phyloP scores from a whole-genome alignment of 768 basidiomycete genomes.

The Mycena alexandri region DNA sequence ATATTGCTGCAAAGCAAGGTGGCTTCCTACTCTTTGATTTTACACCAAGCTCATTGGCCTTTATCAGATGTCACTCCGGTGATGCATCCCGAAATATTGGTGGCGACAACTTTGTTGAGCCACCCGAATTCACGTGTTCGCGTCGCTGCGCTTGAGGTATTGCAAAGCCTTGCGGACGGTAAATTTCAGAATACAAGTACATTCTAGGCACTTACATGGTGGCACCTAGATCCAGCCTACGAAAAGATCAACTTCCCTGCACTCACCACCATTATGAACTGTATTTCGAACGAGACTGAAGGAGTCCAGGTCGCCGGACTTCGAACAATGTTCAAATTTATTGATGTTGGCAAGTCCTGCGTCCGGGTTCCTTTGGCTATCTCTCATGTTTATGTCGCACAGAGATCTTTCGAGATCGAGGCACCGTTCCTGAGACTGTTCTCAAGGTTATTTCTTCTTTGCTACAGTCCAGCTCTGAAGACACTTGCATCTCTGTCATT shows the following conservation, averaged over 20 bases:
- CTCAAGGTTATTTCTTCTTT: not conserved
- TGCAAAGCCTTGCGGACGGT: conserved; percentile 4
- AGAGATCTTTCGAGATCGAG: not conserved
- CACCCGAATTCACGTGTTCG: conserved; percentile 5
- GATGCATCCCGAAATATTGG: not conserved
- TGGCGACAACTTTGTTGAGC: not conserved
- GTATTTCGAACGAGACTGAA: not conserved
- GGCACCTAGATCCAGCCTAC: not conserved
- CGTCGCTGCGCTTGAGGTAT: not conserved
- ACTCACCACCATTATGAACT: not conserved
- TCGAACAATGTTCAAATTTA: conserved; percentile 1
- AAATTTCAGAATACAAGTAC: not conserved
- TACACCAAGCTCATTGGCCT: not conserved
- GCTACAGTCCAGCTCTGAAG: not conserved
- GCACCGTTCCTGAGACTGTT: not conserved
- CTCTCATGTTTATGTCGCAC: not conserved
- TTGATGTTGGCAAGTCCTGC: not conserved
- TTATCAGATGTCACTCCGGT: not conserved
- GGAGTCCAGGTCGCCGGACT: not conserved
- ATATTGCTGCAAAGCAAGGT: conserved; percentile 2
- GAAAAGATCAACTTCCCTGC: not conserved
- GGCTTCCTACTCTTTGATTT: not conserved
- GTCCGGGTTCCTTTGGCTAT: no score
- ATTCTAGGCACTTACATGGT: not conserved
- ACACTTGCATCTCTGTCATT: not conserved